Percentiles rank a stretch among this genome's conserved stretches.
phyloP scores from a whole-genome alignment of 495 filamentous ascomycete species.

The Massariosphaeria phaeospora region DNA sequence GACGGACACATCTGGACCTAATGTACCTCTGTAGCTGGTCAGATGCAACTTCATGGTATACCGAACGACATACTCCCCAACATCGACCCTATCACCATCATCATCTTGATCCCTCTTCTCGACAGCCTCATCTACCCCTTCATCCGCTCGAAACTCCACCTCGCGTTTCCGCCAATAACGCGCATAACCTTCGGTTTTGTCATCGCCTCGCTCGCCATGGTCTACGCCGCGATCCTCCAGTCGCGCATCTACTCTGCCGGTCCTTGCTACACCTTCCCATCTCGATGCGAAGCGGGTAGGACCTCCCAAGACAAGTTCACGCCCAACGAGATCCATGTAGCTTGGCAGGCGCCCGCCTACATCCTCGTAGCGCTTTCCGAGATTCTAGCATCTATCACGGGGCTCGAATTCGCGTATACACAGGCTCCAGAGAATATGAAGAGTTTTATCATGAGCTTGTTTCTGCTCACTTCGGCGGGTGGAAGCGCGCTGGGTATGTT shows the following conservation, averaged over 20 bases:
- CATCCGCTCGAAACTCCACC: slow-evolving; percentile 21
- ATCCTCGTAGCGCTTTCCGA: slow-evolving; percentile 60
- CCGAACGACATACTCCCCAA: slow-evolving; percentile 44
- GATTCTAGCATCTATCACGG: slow-evolving; percentile 58
- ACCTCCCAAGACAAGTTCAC: slow-evolving; percentile 7
- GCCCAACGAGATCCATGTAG: slow-evolving; percentile 30
- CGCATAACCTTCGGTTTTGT: slow-evolving; percentile 32
- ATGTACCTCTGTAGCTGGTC: slow-evolving; percentile 46
- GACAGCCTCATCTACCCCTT: slow-evolving; percentile 35
- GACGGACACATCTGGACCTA: too few relatives aligned
- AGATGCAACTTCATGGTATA: slow-evolving; percentile 61
- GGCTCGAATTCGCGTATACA: slow-evolving; percentile 64
- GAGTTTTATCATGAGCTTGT: slow-evolving; percentile 34
- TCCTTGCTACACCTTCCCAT: slow-evolving; percentile 29
- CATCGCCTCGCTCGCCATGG: slow-evolving; percentile 26
- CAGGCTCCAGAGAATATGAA: slow-evolving; percentile 74
- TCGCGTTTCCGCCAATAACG: slow-evolving; percentile 23
- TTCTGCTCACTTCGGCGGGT: slow-evolving; percentile 28
- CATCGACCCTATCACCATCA: slow-evolving; percentile 36
- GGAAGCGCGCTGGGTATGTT: slow-evolving; percentile 22
- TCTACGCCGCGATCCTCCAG: slow-evolving; percentile 30
- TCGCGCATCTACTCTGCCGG: slow-evolving; percentile 25
- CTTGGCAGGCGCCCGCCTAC: slow-evolving; percentile 31
- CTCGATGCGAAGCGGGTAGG: slow-evolving; percentile 15
- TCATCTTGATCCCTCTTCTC: slow-evolving; percentile 31